These are phyloP conservation scores for Ganoderma sinense DNA, from an alignment of 1,284 basidiomycete genomes.

Conservation along the genomic window DNA sequence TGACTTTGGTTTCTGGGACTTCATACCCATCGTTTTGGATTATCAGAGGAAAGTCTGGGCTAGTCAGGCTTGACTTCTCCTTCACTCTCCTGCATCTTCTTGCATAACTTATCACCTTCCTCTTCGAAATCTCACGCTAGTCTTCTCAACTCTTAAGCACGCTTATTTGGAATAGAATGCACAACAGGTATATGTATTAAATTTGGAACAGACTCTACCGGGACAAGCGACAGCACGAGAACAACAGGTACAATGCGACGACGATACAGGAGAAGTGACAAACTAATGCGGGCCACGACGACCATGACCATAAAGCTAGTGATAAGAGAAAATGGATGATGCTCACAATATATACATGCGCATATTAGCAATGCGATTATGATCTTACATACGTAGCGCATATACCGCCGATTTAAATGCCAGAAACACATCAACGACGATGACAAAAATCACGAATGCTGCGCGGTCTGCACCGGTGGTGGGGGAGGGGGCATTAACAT, in stretches of 20 bases:
- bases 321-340: not conserved
- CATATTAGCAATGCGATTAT: not conserved
- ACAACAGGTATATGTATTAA: not conserved
- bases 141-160: not conserved
- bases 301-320: too few relatives aligned
- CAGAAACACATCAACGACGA: not conserved
- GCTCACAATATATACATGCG: not conserved
- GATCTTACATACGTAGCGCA: not conserved
- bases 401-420: not conserved
- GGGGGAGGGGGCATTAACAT: not conserved
- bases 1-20: conserved; percentile 89
- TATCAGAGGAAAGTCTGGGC: conserved; percentile 84
- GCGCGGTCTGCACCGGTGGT: conserved; percentile 21
- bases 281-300: not conserved
- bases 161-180: not conserved
- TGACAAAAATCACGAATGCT: conserved; percentile 10
- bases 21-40: conserved; percentile 85
- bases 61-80: not conserved
- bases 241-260: conserved; percentile 1
- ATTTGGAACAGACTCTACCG: conserved; percentile 3
- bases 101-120: conserved; percentile 24
- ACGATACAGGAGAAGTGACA: not conserved
- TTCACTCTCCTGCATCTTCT: not conserved
- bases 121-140: not conserved
- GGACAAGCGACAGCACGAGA: conserved; percentile 1